These are phyloP conservation scores for Amniculicola lignicola DNA, from an alignment of 495 filamentous ascomycete species.

Conservation along the genomic window DNA sequence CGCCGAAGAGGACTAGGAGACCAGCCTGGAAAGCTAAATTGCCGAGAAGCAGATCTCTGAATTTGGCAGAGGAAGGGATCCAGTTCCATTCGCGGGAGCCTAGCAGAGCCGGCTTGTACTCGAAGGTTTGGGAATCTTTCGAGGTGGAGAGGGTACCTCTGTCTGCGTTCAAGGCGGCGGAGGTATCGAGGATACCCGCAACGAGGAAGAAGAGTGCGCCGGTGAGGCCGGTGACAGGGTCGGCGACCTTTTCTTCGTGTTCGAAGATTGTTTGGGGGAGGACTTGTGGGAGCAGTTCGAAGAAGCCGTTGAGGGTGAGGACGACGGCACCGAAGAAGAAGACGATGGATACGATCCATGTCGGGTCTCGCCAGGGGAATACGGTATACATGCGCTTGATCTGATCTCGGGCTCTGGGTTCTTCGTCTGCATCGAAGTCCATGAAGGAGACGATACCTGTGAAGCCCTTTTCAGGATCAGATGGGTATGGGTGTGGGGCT, in stretches of 20 bases:
- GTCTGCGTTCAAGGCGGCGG: conserved; percentile 20
- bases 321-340: conserved; percentile 9
- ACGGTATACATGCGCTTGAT: conserved; percentile 4
- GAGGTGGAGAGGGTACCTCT: conserved; percentile 3
- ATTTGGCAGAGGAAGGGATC: conserved; percentile 2
- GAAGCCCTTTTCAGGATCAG: neutral
- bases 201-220: conserved; percentile 16
- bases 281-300: conserved; percentile 13
- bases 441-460: neutral
- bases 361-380: conserved; percentile 19
- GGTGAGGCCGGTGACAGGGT: conserved; percentile 13
- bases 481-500: neutral
- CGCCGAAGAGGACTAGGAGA: conserved; percentile 20
- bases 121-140: neutral
- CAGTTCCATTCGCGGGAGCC: conserved; percentile 9
- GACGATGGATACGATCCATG: conserved; percentile 14
- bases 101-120: conserved; percentile 14
- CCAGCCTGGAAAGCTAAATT: conserved; percentile 23
- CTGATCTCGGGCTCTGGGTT: neutral
- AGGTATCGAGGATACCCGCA: conserved; percentile 17
- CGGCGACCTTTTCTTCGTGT: conserved; percentile 2
- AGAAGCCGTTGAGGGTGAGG: conserved; percentile 19
- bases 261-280: conserved; percentile 1
- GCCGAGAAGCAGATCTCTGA: neutral
- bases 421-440: conserved; percentile 13